These are phyloP conservation scores for Podaxis rugospora DNA, from an alignment of 768 basidiomycete genomes.

Conservation along the genomic window DNA sequence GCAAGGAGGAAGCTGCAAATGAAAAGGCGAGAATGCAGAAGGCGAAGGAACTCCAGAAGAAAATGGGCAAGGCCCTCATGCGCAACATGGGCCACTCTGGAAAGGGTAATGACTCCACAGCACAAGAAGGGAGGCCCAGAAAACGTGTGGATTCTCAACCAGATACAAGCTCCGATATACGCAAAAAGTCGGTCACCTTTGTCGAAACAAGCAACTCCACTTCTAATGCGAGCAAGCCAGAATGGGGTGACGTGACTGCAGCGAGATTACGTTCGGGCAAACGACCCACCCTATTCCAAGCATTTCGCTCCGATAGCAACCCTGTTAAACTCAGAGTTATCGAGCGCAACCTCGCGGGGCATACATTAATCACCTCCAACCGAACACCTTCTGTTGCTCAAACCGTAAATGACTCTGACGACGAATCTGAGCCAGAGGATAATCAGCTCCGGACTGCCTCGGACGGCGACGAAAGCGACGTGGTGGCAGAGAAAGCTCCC, in stretches of 20 bases:
- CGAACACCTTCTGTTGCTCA: conserved; percentile 15
- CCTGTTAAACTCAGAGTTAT: conserved; percentile 71
- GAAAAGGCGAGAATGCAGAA: conserved; percentile 35
- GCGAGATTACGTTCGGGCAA: conserved; percentile 40
- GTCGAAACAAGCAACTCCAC: conserved; percentile 31
- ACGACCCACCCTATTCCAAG: conserved; percentile 31
- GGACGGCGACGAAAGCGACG: conserved; percentile 25
- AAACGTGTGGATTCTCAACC: conserved; percentile 20
- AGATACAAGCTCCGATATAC: conserved; percentile 22
- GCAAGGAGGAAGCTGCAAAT: conserved; percentile 40
- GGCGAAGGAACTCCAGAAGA: conserved; percentile 61
- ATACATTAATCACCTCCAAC: conserved; percentile 13
- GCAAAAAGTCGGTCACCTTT: conserved; percentile 66
- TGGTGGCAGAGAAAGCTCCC: conserved; percentile 15
- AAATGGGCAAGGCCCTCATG: conserved; percentile 71
- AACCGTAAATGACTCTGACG: conserved; percentile 54
- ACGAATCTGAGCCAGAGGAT: conserved; percentile 50
- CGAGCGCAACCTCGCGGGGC: conserved; percentile 47
- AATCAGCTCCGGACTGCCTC: background rate
- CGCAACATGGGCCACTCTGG: conserved; percentile 37
- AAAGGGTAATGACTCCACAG: conserved; percentile 30
- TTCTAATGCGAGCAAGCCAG: conserved; percentile 17
- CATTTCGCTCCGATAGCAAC: conserved; percentile 29
- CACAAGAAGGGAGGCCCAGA: conserved; percentile 28
- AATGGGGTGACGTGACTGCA: conserved; percentile 55